Evolutionary conservation across 164 flowering plant genomes (phyloP).

Genomic region (Tetracentron sinense): DNA sequence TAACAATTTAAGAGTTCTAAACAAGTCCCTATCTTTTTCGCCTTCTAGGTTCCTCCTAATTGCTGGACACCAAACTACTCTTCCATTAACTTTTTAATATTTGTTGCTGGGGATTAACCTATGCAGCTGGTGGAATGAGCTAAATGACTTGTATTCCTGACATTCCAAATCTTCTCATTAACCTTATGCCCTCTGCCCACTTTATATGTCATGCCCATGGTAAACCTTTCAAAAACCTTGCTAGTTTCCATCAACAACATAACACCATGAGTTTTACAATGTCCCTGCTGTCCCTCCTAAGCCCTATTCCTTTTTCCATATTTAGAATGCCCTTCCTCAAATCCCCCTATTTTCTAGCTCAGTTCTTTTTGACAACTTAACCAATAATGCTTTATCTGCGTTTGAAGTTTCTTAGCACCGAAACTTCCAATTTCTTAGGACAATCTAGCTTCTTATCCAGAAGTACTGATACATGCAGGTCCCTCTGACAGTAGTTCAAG

Average conservation of each 20-base stretch:
- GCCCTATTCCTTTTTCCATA: too few species aligned
- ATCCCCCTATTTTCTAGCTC: too few species aligned
- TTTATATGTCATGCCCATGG: too few species aligned
- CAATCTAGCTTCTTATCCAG: neutral
- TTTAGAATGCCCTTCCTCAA: too few species aligned
- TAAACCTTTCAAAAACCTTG: too few species aligned
- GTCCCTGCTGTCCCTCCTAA: too few species aligned
- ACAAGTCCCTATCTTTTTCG: neutral
- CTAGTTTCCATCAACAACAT: too few species aligned
- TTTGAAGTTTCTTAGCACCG: neutral
- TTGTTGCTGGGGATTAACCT: neutral
- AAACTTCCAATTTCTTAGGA: neutral
- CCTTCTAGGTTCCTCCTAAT: neutral
- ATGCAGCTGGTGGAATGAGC: neutral
- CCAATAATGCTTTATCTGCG: too few species aligned
- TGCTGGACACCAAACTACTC: neutral
- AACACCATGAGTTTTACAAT: too few species aligned
- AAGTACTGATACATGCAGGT: neutral
- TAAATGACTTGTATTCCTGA: neutral
- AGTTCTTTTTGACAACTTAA: too few species aligned
- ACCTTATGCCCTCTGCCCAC: neutral
- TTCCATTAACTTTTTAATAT: too few species aligned
- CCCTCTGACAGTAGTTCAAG: neutral
- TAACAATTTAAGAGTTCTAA: too few species aligned
- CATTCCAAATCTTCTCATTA: neutral